Base-by-base conservation (phyloP, 2,329 filamentous ascomycete genomes). In the Penicillium palitans region DNA sequence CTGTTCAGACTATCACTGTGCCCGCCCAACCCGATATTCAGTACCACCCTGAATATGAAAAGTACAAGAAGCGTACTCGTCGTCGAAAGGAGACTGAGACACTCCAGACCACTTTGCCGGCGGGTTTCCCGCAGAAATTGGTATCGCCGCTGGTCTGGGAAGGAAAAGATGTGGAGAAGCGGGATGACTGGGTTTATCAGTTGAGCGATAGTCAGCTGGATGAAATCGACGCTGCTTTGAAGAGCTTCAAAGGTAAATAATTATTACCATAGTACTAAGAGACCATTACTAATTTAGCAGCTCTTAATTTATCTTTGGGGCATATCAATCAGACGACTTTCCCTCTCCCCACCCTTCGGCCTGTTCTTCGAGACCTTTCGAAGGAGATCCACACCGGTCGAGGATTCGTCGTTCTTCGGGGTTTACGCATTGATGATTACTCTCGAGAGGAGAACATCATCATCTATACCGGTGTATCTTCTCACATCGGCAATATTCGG, bases 131-230 rank as follows among this genome's bases (percentile, higher is more conserved):
- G 0, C 25, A 62, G 24, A 58, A 76, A 40, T 61, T 82, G 0
- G 60, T 70, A 2, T 79, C 77, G 0, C 70, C 78, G 5, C 69
- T 82, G 1, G 80, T 81, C 0, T 83, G 80, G 80, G 76, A 81
- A 37, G 78, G 77, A 4, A 71, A 72, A 19, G 70, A 74, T 4
- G 63, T 81, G 15, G 63, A 65, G 55, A 57, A 65, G 4, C 52
- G 52, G 2, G 52, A 45, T 60, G 68, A 81, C 51, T 81, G 78
- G 75, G 73, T 71, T 2, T 67, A 66, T 44, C 41, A 60, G 35
- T 41, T 67, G 44, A 65, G 63, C 5, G 56, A 71, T 6, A 61
- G 61, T 1, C 72, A 81, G 33, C 49, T 81, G 0, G 67, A 76
- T 25, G 79, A 82, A 59, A 71, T 81, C 3, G 76, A 81, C 46